These are phyloP conservation scores for Taphrina sp. DNA, from an alignment of 1,139 yeast species.

Conservation along the genomic window DNA sequence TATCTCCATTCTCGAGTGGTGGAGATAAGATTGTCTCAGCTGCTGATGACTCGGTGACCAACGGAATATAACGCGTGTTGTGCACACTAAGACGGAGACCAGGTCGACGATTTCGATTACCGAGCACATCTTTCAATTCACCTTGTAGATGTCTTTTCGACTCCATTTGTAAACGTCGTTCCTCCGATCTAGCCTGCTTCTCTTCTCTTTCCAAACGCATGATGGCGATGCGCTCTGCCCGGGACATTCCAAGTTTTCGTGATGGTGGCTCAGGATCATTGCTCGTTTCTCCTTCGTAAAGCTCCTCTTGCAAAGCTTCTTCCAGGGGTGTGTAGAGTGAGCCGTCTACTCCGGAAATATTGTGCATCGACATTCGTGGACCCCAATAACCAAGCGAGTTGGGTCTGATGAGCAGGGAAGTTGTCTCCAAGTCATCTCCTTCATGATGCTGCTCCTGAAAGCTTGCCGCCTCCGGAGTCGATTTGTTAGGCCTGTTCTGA, in stretches of 20 bases:
- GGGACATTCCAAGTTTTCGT: background rate
- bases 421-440: background rate
- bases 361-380: constrained; percentile 17
- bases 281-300: constrained; percentile 7
- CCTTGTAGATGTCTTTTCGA: constrained; percentile 2
- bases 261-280: background rate
- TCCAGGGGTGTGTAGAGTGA: background rate
- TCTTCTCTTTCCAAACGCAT: constrained; percentile 26
- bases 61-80: too few relatives aligned
- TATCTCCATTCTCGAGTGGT: background rate
- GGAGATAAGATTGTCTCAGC: constrained; percentile 2
- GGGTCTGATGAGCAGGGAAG: constrained; percentile 3
- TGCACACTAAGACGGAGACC: constrained; percentile 10
- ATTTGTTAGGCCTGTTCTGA: background rate
- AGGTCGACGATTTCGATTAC: constrained; percentile 17
- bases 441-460: background rate
- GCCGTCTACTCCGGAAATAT: background rate
- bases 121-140: constrained; percentile 23
- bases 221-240: constrained; percentile 18
- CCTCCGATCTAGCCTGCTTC: constrained; percentile 27
- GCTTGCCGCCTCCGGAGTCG: background rate
- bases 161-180: constrained; percentile 4
- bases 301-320: constrained; percentile 2
- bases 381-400: constrained; percentile 29
- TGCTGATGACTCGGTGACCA: background rate